Base-by-base conservation (phyloP, 441 rosid species). In the Euphorbia celastroides region DNA sequence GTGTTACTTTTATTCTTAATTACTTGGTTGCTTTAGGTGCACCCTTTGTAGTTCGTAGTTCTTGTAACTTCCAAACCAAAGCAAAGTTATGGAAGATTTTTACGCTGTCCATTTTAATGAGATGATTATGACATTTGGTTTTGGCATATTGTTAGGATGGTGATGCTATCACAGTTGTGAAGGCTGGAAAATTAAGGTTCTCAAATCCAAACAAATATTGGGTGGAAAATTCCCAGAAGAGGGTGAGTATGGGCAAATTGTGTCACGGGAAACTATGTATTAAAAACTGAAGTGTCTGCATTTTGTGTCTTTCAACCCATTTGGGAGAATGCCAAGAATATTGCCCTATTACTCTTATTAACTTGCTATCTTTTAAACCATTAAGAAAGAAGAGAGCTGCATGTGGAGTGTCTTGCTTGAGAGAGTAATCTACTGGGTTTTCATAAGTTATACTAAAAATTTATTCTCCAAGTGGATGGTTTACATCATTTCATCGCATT, bases 191-290 rank as follows among this genome's bases (percentile, higher is more conserved):
- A 69, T 80, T 92, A 51, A 81, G 77, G 70, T 85, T 81, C 80
- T 79, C 88, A 0, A 93, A 84, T 80, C 98, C 95, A 41, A 93
- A 87, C 75, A 93, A 86, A 78, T 93, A 87, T 50, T 90, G 95
- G 94, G 84, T 93, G 5, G 96, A 90, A 74, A 84, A 79, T 78
- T 93, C 95, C 42, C 97, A 90, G 62, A 93, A 87, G 80, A 77
- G 97, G 90, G 98, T 93, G 66, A 75, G 87, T 57, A 9, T 73
- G 62, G 11, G 56, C 51, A 19, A 10, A 27, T 65, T 19, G 34
- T 55, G 34, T 25, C 28, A 6, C 7, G n/a, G 20, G 27, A n/a
- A 63, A 30, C 19, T 16, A 32, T 23, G 38, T 7, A 23, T 34
- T 32, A 51, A 36, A 17, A 23, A 16, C 38, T 34, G 60, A n/a